phyloP scores from a whole-genome alignment of 139 green algal species.

The Tetraselmis striata region DNA sequence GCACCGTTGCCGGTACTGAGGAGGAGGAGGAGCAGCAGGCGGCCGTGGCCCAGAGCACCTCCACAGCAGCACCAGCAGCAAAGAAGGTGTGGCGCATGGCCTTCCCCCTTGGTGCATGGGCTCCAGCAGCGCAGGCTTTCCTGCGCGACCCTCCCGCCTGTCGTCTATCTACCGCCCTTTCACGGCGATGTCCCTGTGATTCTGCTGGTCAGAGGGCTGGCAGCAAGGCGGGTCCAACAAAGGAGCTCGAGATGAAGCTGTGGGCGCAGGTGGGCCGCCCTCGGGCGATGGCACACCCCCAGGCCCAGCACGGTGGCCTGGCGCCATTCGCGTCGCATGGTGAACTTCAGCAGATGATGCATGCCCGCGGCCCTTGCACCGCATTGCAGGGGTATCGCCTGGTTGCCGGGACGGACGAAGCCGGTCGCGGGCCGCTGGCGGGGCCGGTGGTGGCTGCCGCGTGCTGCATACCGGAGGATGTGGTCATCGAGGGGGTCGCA shows the following conservation, averaged over 20 bases:
- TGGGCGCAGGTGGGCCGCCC: constrained; percentile 43
- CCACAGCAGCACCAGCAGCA: too few species aligned
- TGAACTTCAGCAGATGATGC: neutral
- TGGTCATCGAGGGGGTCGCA: constrained; percentile 15
- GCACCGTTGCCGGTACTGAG: too few species aligned
- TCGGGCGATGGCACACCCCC: neutral
- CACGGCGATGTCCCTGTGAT: too few species aligned
- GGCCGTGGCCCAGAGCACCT: too few species aligned
- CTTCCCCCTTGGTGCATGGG: too few species aligned
- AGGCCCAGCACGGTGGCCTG: neutral
- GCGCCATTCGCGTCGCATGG: constrained; percentile 33
- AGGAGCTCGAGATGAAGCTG: constrained; percentile 26
- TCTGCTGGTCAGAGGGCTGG: too few species aligned
- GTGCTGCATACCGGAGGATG: constrained; percentile 24
- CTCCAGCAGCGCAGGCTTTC: too few species aligned
- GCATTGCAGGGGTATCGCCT: constrained; percentile 39
- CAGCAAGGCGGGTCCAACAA: neutral
- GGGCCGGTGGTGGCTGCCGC: constrained; percentile 79
- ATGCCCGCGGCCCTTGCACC: neutral
- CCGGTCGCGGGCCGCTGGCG: constrained; percentile 77
- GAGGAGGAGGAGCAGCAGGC: too few species aligned
- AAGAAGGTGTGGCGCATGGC: too few species aligned
- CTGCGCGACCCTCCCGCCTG: too few species aligned
- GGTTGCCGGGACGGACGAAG: constrained; percentile 68
- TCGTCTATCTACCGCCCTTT: too few species aligned